Evolutionary conservation across 2,329 filamentous ascomycete genomes (phyloP).

Genomic region (Penicillium hesseltinei): DNA sequence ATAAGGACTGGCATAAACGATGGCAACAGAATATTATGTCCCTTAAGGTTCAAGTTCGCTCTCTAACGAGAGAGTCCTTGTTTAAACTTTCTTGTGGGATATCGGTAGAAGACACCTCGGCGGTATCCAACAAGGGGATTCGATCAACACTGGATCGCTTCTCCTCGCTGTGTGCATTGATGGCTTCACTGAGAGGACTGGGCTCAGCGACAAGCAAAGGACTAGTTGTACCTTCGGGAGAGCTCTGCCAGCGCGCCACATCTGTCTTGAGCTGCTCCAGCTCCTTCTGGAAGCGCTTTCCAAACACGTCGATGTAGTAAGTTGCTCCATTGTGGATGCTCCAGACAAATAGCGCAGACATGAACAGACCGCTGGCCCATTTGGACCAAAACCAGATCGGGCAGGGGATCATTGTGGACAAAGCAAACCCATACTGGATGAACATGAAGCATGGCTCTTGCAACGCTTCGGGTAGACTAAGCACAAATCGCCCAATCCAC

Average conservation of each 20-base stretch:
- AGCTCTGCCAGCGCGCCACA: slow-evolving; percentile 78
- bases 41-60: slow-evolving; percentile 22
- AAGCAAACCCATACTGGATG: slow-evolving; percentile 89
- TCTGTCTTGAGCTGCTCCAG: slow-evolving; percentile 85
- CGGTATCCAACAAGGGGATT: slow-evolving; percentile 39
- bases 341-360: slow-evolving; percentile 84
- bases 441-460: slow-evolving; percentile 94
- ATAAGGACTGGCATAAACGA: slow-evolving; percentile 1
- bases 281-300: slow-evolving; percentile 94
- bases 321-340: slow-evolving; percentile 96
- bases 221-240: slow-evolving; percentile 34
- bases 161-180: slow-evolving; percentile 21
- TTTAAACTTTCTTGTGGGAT: slow-evolving; percentile 13
- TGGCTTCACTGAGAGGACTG: slow-evolving; percentile 20
- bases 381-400: slow-evolving; percentile 92
- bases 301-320: slow-evolving; percentile 97
- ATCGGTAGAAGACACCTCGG: slow-evolving; percentile 26
- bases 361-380: slow-evolving; percentile 73
- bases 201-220: slow-evolving; percentile 30
- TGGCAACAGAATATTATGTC: not conserved
- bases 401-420: slow-evolving; percentile 90
- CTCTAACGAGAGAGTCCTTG: slow-evolving; percentile 20
- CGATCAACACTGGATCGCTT: slow-evolving; percentile 32
- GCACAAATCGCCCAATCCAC: slow-evolving; percentile 82
- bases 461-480: slow-evolving; percentile 69